These are phyloP conservation scores for Trichoderma harzianum DNA, from an alignment of 2,329 filamentous ascomycete genomes.

Conservation along the genomic window DNA sequence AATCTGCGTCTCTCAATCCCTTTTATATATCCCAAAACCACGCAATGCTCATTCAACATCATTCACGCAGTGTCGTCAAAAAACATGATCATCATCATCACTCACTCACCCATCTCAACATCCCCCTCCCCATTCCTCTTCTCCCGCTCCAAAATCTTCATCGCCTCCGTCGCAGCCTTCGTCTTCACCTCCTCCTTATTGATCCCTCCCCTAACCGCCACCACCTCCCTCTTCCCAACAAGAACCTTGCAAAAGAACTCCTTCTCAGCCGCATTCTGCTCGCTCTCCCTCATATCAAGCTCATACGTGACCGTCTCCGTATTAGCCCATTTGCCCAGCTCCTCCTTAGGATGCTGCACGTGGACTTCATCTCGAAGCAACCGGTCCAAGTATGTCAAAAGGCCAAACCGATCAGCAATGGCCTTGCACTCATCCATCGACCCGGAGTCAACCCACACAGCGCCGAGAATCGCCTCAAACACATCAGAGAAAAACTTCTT, in stretches of 20 bases:
- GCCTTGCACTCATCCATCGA: conserved; percentile 55
- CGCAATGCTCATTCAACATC: neutral
- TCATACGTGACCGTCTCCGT: conserved; percentile 53
- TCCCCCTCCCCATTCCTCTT: conserved; percentile 18
- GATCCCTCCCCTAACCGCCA: conserved; percentile 43
- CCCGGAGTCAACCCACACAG: conserved; percentile 78
- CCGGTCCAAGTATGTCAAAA: conserved; percentile 60
- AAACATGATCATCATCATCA: neutral
- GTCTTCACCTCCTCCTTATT: conserved; percentile 52
- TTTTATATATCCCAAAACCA: neutral
- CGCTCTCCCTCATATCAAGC: conserved; percentile 27
- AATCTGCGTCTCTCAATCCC: neutral
- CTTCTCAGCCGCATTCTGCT: conserved; percentile 23
- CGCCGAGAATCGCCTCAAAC: conserved; percentile 75
- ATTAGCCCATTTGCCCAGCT: conserved; percentile 58
- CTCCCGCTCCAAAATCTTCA: conserved; percentile 34
- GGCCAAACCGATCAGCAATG: conserved; percentile 61
- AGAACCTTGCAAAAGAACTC: conserved; percentile 46
- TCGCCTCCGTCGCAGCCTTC: conserved; percentile 52
- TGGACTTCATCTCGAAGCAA: conserved; percentile 59
- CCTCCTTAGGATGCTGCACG: conserved; percentile 63
- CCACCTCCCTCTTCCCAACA: conserved; percentile 47
- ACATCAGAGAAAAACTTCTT: conserved; percentile 83
- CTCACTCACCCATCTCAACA: neutral
- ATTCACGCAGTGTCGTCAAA: neutral